Evolutionary conservation across 2,329 filamentous ascomycete genomes (phyloP), one percentile per base, ranked within the genome.

Genomic region (Trichoderma lentiforme): DNA sequence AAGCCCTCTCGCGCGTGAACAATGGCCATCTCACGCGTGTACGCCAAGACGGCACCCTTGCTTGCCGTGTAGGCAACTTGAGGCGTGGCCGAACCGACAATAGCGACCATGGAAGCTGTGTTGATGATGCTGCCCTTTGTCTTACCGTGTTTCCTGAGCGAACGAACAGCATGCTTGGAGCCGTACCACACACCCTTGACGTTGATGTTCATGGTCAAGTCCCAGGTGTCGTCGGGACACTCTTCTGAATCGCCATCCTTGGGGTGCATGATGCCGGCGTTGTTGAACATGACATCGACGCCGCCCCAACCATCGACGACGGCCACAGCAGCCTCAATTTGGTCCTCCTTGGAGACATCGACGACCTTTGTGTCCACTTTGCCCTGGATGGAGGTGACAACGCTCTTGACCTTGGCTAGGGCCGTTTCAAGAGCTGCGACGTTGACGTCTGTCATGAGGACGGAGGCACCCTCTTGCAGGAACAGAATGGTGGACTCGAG

Each of bases 131-230:
- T 94, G 66, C 89, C 93, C 77, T 87, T 89, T 57, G 85, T 89
- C 89, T 98, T 98, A 70, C 88, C 88, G 86, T 97, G 87, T 77
- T 89, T 90, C 75, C 94, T 91, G 77, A 98, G 87, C 57, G 93
- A 89, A 62, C 95, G 86, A 30, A 98, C 91, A 6, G 95, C 94
- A 81, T 97, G 93, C 87, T 97, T 98, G 88, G 90, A 92, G 73
- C 95, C 95, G 81, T 89, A 98, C 95, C 95, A 97, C n/a, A 98
- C 95, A 56, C 95, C 95, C 88, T 98, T 98, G 82, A 97, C 95
- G 82, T 98, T 98, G 86, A 97, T 97, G 81, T 90, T 90, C 74
- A 97, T 94, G 4, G 95, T 98, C 75, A 97, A 84, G 78, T 98
- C 94, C 95, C 95, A 98, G 85, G 98, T 95, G 77, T 89, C 90